These are phyloP conservation scores for Microsporum canis DNA, from an alignment of 2,329 filamentous ascomycete species.

Conservation along the genomic window DNA sequence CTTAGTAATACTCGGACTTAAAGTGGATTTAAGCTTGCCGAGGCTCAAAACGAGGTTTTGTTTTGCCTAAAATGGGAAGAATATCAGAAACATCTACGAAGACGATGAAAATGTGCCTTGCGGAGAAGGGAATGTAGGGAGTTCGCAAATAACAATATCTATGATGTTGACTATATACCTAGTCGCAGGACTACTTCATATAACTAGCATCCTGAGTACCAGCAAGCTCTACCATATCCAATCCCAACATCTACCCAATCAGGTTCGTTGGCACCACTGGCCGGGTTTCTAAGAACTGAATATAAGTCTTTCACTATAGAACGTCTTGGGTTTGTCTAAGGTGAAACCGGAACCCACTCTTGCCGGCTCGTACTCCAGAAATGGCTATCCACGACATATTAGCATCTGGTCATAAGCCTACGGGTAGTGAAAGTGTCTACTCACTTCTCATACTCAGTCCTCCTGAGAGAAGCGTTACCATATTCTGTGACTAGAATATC, in stretches of 20 bases:
- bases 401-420: conserved; percentile 10
- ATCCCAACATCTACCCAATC: not conserved
- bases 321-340: not conserved
- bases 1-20: not conserved
- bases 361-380: conserved; percentile 25
- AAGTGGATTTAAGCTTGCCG: not conserved
- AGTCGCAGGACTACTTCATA: not conserved
- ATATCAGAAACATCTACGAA: too few relatives aligned
- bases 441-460: conserved; percentile 29
- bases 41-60: not conserved
- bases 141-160: too few relatives aligned
- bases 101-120: too few relatives aligned
- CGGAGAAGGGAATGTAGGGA: too few relatives aligned
- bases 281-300: not conserved
- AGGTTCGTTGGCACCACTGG: not conserved
- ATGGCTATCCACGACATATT: conserved; percentile 21
- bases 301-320: not conserved
- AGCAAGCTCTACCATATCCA: not conserved
- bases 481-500: conserved; percentile 33
- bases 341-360: conserved; percentile 25
- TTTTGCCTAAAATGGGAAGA: not conserved
- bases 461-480: conserved; percentile 24
- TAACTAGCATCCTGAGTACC: not conserved
- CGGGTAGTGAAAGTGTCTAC: conserved; percentile 6
- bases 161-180: not conserved